phyloP scores from a whole-genome alignment of 352 stramenopile genomes.

The Phytophthora quininea region DNA sequence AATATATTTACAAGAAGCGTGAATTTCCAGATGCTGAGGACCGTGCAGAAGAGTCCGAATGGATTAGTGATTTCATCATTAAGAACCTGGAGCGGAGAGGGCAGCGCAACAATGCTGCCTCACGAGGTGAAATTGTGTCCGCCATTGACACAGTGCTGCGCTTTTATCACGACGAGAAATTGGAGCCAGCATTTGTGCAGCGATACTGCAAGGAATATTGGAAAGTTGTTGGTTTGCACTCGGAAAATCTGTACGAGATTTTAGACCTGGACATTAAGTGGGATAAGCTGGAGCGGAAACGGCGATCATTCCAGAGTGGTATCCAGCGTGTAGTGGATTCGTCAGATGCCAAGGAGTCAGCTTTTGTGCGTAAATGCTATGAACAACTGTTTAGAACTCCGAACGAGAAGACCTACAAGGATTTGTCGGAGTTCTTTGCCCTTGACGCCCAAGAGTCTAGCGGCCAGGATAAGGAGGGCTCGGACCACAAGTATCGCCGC shows the following conservation, averaged over 20 bases:
- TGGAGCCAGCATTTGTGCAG: constrained; percentile 89
- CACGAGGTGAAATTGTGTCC: constrained; percentile 84
- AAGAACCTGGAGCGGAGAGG: constrained; percentile 73
- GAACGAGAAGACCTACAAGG: constrained; percentile 86
- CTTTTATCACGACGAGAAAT: constrained; percentile 90
- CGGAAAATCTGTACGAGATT: constrained; percentile 86
- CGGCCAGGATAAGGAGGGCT: constrained; percentile 51
- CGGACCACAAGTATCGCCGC: constrained; percentile 73
- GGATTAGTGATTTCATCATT: constrained; percentile 89
- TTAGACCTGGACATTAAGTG: constrained; percentile 88
- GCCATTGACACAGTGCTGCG: constrained; percentile 88
- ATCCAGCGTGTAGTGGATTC: constrained; percentile 73
- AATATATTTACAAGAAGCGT: constrained; percentile 72
- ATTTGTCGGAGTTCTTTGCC: constrained; percentile 87
- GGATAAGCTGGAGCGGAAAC: constrained; percentile 88
- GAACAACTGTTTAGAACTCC: constrained; percentile 70
- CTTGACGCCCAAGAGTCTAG: constrained; percentile 70
- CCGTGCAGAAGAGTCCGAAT: constrained; percentile 86
- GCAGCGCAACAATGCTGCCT: constrained; percentile 55
- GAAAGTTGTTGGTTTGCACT: constrained; percentile 85
- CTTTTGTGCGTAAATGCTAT: constrained; percentile 86
- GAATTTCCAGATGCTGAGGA: constrained; percentile 86
- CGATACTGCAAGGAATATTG: constrained; percentile 92
- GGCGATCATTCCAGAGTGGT: constrained; percentile 72
- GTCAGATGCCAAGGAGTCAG: constrained; percentile 73